Evolutionary conservation across 495 filamentous ascomycete species (phyloP), one percentile per base, ranked within the genome.

Genomic region (Melanomma pulvis-pyrius): DNA sequence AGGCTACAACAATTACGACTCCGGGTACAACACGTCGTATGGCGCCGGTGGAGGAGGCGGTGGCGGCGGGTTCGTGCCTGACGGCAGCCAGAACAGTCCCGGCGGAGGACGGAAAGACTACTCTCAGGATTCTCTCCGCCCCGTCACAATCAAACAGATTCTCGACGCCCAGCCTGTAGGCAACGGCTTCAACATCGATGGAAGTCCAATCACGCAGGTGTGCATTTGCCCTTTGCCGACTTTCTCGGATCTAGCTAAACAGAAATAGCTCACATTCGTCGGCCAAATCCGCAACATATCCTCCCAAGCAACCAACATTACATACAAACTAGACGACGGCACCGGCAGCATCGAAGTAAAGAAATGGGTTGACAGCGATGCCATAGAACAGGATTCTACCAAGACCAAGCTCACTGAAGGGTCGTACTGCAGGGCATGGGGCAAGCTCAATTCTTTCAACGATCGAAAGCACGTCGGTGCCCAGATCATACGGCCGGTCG

Each of bases 121-220:
- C 65, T 77, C 72, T 63, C 83, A 87, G 73, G 84, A 92, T 47
- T 92, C 90, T 52, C 84, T 98, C 63, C 88, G 93, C 48, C 92
- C 94, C 0, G 89, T 97, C 44, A 98, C 94, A 46, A 90, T 97
- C 74, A 96, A 96, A 75, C 94, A 98, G 79, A 82, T 97, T 47
- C 79, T 92, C 71, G 91, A 97, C 75, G 88, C 90, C 56, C 80
- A 90, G 12, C 87, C 90, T 77, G 85, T 89, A 7, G 90, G 89
- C 62, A 86, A 87, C 51, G 84, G 85, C 26, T 91, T 91, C 82
- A 86, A 85, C 52, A 86, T 98, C 70, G 94, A 98, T 78, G 86
- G 85, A 61, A 75, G 81, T 29, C 87, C 90, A 70, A 78, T 89
- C 44, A 79, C 76, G 1, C 81, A 85, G 58, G 82, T 85, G 75